phyloP scores from a whole-genome alignment of 2,329 filamentous ascomycete species.

The Hymenoscyphus repandus region DNA sequence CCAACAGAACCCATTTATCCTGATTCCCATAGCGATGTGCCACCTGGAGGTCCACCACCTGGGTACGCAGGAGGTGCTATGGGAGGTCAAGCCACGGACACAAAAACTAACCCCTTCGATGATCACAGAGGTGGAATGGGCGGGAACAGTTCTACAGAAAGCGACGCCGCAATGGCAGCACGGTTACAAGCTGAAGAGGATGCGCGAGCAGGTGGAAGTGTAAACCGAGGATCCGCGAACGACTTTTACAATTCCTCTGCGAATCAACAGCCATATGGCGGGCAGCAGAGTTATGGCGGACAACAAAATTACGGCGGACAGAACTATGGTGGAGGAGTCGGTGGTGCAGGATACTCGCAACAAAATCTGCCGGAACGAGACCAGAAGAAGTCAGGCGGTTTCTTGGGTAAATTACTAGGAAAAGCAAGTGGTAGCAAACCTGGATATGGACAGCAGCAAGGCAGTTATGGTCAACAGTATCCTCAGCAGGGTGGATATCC shows the following conservation, averaged over 20 bases:
- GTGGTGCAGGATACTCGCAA: no score
- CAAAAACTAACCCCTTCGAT: constrained; percentile 69
- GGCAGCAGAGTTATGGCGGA: constrained; percentile 5
- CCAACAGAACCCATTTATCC: constrained; percentile 65
- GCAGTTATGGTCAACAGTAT: constrained; percentile 27
- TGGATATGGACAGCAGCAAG: constrained; percentile 28
- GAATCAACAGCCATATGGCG: not conserved
- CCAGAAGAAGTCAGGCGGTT: constrained; percentile 38
- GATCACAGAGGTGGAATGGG: not conserved
- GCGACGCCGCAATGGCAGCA: constrained; percentile 70
- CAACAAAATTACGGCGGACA: no score
- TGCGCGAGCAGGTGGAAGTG: constrained; percentile 41
- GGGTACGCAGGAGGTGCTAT: constrained; percentile 37
- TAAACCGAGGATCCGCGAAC: constrained; percentile 4
- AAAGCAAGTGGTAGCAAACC: constrained; percentile 16
- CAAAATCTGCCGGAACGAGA: constrained; percentile 38
- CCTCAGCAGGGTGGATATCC: constrained; percentile 25
- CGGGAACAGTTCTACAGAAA: no score
- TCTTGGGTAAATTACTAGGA: constrained; percentile 49
- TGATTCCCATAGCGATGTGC: constrained; percentile 41
- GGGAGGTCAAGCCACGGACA: constrained; percentile 32
- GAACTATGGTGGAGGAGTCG: no score
- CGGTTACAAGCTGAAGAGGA: constrained; percentile 82
- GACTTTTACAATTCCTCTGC: not conserved
- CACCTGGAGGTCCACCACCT: constrained; percentile 58